Base-by-base conservation (phyloP, 192 early-diverging fungal genomes). In the Endogone sp. region DNA sequence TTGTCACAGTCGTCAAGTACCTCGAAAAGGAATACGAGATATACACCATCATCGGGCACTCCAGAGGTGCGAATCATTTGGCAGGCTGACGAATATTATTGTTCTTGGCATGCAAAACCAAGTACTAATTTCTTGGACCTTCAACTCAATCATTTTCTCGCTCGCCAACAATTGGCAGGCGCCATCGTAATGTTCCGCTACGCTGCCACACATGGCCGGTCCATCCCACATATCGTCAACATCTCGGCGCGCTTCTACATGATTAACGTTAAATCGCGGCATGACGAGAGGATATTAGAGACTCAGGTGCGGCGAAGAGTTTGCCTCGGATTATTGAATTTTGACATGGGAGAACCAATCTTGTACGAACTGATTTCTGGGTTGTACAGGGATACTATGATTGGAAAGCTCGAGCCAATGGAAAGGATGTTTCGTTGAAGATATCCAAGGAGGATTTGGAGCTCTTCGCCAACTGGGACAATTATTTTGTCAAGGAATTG, bases 21-120 rank as follows among this genome's bases (percentile, higher is more conserved):
- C 73, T 74, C 57, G 72, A 71, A 68, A 66, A 44, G n/a, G 72
- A 69, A 2, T 78, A 78, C 67, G 65, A 78, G 44, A 74, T 78
- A 24, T 71, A 29, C 54, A 68, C 65, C 0, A 31, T 74, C 2
- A 63, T 78, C 32, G 72, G 72, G n/a, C 76, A 78, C 65, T 78
- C 76, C 23, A 62, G 72, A 68, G 76, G 76, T 73, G 22, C 59
- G 21, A 11, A 1, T 1, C n/a, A n/a, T n/a, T n/a, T n/a, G n/a
- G n/a, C n/a, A n/a, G n/a, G n/a, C n/a, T n/a, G n/a, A n/a, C n/a
- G n/a, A n/a, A n/a, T n/a, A n/a, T n/a, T n/a, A n/a, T n/a, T n/a
- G n/a, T n/a, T n/a, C n/a, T n/a, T n/a, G n/a, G n/a, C n/a, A n/a
- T n/a, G n/a, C n/a, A n/a, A n/a, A n/a, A n/a, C n/a, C n/a, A n/a